Conservation (phyloP, 768 basidiomycete species). For the Xerocomus potaroensis region DNA sequence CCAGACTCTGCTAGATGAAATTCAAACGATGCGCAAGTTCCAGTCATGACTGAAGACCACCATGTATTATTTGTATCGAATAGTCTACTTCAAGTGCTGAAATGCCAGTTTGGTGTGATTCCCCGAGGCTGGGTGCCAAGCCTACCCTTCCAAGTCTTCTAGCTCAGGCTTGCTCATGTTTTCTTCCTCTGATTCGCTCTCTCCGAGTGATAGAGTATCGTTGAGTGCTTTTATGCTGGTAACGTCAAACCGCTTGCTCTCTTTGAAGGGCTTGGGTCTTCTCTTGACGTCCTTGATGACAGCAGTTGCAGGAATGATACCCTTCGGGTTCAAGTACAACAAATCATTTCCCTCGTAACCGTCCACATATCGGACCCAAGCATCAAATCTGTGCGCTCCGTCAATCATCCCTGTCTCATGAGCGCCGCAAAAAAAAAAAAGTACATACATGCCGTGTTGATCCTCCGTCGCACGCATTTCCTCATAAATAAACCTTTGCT, state of each 20-base stretch:
- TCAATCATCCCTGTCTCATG: not conserved
- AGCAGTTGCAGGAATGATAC: slow-evolving; percentile 67
- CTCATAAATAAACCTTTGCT: slow-evolving; percentile 79
- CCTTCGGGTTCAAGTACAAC: slow-evolving; percentile 71
- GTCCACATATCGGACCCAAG: slow-evolving; percentile 78
- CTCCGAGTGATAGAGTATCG: slow-evolving; percentile 27
- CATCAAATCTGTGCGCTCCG: slow-evolving; percentile 57
- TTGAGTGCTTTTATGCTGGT: slow-evolving; percentile 39
- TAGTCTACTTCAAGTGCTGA: slow-evolving; percentile 1
- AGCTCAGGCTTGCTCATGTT: slow-evolving; percentile 39
- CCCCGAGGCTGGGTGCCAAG: not conserved
- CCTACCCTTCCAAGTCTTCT: slow-evolving; percentile 48
- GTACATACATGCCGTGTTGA: slow-evolving; percentile 64
- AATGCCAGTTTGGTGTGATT: not conserved
- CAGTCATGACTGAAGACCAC: slow-evolving; percentile 49
- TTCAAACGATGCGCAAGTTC: slow-evolving; percentile 88
- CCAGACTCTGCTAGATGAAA: slow-evolving; percentile 79
- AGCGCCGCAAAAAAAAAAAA: not conserved
- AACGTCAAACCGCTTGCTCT: slow-evolving; percentile 63
- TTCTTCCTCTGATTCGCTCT: slow-evolving; percentile 43
- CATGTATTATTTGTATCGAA: not conserved
- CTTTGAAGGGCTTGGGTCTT: slow-evolving; percentile 60
- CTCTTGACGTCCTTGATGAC: slow-evolving; percentile 54
- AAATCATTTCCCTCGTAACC: slow-evolving; percentile 74
- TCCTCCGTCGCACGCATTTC: slow-evolving; percentile 85